These are phyloP conservation scores for Xylaria castorea DNA, from an alignment of 495 filamentous ascomycete genomes.

Conservation along the genomic window DNA sequence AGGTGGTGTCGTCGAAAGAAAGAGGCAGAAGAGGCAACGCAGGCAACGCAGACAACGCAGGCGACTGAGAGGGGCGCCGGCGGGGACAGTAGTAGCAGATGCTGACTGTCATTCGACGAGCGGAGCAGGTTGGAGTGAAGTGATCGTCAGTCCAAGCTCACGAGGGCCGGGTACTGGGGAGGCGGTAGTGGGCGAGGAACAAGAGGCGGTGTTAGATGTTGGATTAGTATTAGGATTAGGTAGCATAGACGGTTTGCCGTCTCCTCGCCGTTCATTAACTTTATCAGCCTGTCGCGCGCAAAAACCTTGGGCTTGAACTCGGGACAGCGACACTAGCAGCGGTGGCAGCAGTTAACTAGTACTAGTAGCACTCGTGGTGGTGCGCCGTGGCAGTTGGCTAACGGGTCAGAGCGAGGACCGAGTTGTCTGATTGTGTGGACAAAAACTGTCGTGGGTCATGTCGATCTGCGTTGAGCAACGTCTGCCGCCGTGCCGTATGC, in stretches of 20 bases:
- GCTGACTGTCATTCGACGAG: conserved; percentile 32
- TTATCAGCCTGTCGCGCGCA: conserved; percentile 7
- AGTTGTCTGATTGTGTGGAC: conserved; percentile 26
- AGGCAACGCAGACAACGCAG: conserved; percentile 25
- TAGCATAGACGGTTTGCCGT: neutral
- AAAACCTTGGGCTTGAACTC: neutral
- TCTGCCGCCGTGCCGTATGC: conserved; percentile 28
- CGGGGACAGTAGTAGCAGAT: conserved; percentile 33
- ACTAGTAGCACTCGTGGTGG: neutral
- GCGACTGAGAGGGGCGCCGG: conserved; percentile 37
- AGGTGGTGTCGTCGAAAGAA: conserved; percentile 6
- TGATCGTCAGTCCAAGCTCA: conserved; percentile 43
- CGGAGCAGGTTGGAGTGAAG: conserved; percentile 35
- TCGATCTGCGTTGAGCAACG: conserved; percentile 28
- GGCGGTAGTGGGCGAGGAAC: conserved; percentile 28
- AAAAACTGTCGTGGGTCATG: conserved; percentile 27
- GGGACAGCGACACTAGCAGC: conserved; percentile 14
- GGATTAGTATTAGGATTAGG: neutral
- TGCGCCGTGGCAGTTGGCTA: conserved; percentile 13
- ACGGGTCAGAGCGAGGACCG: neutral
- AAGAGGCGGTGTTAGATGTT: conserved; percentile 28
- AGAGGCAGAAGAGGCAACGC: conserved; percentile 13
- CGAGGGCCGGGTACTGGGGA: conserved; percentile 5
- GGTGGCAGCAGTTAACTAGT: neutral
- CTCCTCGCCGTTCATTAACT: conserved; percentile 4